Conservation (phyloP, 1,284 basidiomycete genomes). For the Cystobasidium pallidum region DNA sequence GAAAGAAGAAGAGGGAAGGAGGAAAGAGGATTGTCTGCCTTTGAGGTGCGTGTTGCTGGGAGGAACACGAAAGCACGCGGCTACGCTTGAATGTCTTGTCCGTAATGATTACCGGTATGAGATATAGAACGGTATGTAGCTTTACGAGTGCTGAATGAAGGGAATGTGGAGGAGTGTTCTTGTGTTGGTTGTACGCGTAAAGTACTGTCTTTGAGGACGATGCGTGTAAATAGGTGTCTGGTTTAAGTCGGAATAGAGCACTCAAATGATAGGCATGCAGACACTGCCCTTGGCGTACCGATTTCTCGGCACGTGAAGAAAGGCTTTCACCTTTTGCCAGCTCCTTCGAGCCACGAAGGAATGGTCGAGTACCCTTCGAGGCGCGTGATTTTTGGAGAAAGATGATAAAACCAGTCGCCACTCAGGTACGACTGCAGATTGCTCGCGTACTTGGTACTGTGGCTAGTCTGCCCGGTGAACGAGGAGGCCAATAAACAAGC, state of each 20-base stretch:
- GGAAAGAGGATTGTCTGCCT: constrained; percentile 13
- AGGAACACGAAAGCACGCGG: not conserved
- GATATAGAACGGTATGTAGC: constrained; percentile 2
- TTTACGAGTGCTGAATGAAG: not conserved
- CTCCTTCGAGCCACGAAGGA: not conserved
- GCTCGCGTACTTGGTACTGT: no score
- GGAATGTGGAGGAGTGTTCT: constrained; percentile 3
- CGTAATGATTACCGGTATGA: constrained; percentile 21
- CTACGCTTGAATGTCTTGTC: not conserved
- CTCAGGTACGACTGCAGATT: no score
- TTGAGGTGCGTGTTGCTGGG: not conserved
- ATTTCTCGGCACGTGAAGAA: constrained; percentile 1
- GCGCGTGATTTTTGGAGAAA: constrained; percentile 1
- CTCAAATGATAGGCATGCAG: constrained; percentile 3
- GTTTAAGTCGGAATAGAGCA: not conserved
- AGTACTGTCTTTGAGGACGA: not conserved
- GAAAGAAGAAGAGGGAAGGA: constrained; percentile 3
- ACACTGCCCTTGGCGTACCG: not conserved
- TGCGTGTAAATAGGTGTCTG: constrained; percentile 1
- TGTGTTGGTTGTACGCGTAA: not conserved
- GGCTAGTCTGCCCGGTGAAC: no score
- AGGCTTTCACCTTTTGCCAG: not conserved
- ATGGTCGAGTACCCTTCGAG: not conserved
- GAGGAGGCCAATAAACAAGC: no score
- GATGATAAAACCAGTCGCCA: not conserved